Base-by-base conservation (phyloP, 306 rosid genomes). In the Vigna nakashimae region DNA sequence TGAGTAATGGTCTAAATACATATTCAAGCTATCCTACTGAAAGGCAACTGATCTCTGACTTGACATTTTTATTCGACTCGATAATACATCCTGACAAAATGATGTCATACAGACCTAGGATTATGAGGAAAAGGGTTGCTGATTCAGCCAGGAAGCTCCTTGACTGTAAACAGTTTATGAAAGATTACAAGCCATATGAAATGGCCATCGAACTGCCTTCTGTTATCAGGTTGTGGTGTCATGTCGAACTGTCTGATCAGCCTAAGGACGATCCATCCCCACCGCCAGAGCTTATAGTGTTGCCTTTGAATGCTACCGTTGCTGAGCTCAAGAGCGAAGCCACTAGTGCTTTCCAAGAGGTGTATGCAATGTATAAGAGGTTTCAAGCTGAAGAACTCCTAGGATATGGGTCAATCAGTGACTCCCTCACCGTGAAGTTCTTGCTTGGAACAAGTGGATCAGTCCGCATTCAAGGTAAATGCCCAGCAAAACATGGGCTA, bases 91-190 rank as follows among this genome's bases (percentile, higher is more conserved):
- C 92, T 2, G 88, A 88, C 26, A 88, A 84, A 82, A 86, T 81
- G 91, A 67, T 66, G 20, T 80, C 49, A 51, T 65, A 72, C 51
- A 74, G 85, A 48, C 88, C 86, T 2, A 36, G 26, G 22, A 50
- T 4, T 22, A 63, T 69, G 79, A 76, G 86, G 79, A 88, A 85
- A 59, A 32, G 50, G 4, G 80, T 86, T 53, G 73, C 83, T 13
- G 92, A 86, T 46, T 84, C 94, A 11, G 91, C 94, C 2, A 86
- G 88, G 66, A 91, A 85, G 82, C 87, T 91, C 65, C 89, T 91
- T 7, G 97, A 91, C 77, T 89, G 94, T 80, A 91, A 91, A 82
- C 89, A 91, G 73, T 91, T 91, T 26, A 75, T 91, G 86, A 91
- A 91, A 90, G 89, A 84, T 69, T 88, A 85, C 62, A 74, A 56